These are phyloP conservation scores for Fusarium sp. DNA, from an alignment of 2,329 filamentous ascomycete genomes.

Conservation along the genomic window DNA sequence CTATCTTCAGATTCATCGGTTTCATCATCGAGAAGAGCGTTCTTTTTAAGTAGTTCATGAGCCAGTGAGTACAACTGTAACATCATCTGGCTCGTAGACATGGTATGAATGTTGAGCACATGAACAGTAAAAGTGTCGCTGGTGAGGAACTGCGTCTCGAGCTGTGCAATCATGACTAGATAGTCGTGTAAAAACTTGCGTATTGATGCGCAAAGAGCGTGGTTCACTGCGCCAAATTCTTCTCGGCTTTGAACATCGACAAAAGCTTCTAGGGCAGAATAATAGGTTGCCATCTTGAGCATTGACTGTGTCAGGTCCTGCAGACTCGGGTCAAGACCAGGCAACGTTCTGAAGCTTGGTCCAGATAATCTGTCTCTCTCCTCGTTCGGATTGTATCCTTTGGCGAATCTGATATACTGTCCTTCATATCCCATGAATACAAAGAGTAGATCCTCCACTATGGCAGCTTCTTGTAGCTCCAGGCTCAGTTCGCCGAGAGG, in stretches of 20 bases:
- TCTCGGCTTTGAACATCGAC: conserved; percentile 93
- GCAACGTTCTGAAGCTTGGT: conserved; percentile 79
- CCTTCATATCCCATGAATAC: conserved; percentile 99
- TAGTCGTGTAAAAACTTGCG: conserved; percentile 93
- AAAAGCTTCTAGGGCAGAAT: conserved; percentile 89
- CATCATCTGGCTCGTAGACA: conserved; percentile 91
- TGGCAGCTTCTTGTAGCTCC: conserved; percentile 83
- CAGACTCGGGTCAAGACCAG: conserved; percentile 89
- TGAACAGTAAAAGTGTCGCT: conserved; percentile 92
- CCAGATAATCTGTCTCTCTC: conserved; percentile 90
- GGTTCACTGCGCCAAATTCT: conserved; percentile 93
- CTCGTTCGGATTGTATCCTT: conserved; percentile 81
- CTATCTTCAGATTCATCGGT: conserved; percentile 77
- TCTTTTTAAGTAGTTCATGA: conserved; percentile 86
- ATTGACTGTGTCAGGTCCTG: conserved; percentile 88
- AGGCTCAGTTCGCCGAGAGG: conserved; percentile 78
- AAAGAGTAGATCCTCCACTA: conserved; percentile 90
- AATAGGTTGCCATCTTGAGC: conserved; percentile 94
- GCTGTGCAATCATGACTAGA: conserved; percentile 87
- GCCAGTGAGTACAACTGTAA: conserved; percentile 88
- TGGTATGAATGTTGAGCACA: conserved; percentile 88
- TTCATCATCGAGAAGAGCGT: conserved; percentile 85
- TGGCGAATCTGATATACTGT: conserved; percentile 91
- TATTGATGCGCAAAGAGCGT: conserved; percentile 94
- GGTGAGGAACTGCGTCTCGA: conserved; percentile 92